These are phyloP conservation scores for Pecoramyces ruminantium DNA, from an alignment of 192 early-diverging fungal genomes.

Conservation along the genomic window DNA sequence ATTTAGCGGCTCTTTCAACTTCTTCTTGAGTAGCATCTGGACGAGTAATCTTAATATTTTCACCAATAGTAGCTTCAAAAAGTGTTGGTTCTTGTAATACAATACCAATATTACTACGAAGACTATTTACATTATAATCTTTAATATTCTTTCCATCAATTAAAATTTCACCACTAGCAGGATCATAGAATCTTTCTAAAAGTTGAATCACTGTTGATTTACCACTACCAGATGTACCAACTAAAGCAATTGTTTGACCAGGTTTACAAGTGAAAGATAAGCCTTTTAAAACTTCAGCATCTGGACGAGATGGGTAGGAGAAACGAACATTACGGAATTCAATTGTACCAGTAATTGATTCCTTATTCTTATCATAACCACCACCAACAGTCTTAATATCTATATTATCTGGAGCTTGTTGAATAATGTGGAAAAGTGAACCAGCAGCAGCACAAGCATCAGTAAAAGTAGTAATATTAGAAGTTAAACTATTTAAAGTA, in stretches of 20 bases:
- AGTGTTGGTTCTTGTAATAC: slow-evolving; percentile 32
- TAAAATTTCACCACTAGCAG: slow-evolving; percentile 34
- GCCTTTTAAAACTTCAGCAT: not conserved
- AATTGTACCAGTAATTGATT: slow-evolving; percentile 9
- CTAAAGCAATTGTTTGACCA: not conserved
- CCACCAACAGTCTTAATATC: not conserved
- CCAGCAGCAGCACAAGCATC: not conserved
- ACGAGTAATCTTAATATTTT: not conserved
- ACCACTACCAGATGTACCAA: not conserved
- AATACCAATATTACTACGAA: slow-evolving; percentile 50
- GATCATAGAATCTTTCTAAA: slow-evolving; percentile 64
- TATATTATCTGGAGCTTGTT: not conserved
- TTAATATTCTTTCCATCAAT: slow-evolving; percentile 43
- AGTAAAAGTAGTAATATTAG: not conserved
- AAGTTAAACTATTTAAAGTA: not conserved
- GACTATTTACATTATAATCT: slow-evolving; percentile 36
- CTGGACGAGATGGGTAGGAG: not conserved
- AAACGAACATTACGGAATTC: slow-evolving; percentile 21
- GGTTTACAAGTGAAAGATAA: not conserved
- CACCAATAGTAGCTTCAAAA: not conserved
- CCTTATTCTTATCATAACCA: not conserved
- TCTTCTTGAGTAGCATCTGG: not conserved
- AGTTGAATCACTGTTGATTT: slow-evolving; percentile 59
- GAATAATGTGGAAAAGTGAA: not conserved
- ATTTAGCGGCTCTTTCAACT: not conserved